These are phyloP conservation scores for Myxozyma kluyveri DNA, from an alignment of 805 yeast genomes.

Conservation along the genomic window DNA sequence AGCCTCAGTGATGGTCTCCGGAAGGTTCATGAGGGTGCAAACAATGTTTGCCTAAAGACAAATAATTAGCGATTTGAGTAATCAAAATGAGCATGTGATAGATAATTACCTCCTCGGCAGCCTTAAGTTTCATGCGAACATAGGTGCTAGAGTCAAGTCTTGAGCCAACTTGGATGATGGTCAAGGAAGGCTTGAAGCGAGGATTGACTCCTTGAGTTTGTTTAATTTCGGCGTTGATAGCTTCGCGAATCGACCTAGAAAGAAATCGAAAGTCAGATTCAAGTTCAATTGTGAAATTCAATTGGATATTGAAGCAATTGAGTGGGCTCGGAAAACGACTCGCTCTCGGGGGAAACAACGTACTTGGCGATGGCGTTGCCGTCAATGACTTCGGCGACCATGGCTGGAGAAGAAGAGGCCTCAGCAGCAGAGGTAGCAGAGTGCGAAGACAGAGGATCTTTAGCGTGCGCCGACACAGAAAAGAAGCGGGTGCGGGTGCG, in stretches of 20 bases:
- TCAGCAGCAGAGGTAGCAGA: background rate
- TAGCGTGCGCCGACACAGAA: background rate
- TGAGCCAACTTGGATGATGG: slow-evolving; percentile 84
- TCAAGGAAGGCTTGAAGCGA: slow-evolving; percentile 68
- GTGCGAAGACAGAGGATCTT: background rate
- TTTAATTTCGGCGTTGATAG: slow-evolving; percentile 52
- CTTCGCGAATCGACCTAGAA: slow-evolving; percentile 44
- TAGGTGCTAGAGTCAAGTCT: slow-evolving; percentile 90
- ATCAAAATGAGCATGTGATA: too few species aligned
- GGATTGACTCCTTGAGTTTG: slow-evolving; percentile 45
- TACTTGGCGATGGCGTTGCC: slow-evolving; percentile 58
- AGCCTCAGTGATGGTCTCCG: slow-evolving; percentile 58
- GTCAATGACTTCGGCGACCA: slow-evolving; percentile 48
- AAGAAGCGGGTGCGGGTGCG: background rate
- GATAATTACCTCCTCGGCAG: slow-evolving; percentile 67
- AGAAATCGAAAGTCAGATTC: background rate
- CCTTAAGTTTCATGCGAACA: slow-evolving; percentile 86
- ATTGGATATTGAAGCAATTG: background rate
- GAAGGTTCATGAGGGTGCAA: slow-evolving; percentile 63
- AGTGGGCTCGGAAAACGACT: background rate
- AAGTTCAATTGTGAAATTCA: background rate
- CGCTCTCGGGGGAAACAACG: slow-evolving; percentile 25
- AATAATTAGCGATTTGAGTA: too few species aligned
- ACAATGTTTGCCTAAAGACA: slow-evolving; percentile 55
- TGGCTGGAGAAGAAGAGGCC: slow-evolving; percentile 6